Conservation (phyloP, 2,329 filamentous ascomycete species). For the Aspergillus sp. region DNA sequence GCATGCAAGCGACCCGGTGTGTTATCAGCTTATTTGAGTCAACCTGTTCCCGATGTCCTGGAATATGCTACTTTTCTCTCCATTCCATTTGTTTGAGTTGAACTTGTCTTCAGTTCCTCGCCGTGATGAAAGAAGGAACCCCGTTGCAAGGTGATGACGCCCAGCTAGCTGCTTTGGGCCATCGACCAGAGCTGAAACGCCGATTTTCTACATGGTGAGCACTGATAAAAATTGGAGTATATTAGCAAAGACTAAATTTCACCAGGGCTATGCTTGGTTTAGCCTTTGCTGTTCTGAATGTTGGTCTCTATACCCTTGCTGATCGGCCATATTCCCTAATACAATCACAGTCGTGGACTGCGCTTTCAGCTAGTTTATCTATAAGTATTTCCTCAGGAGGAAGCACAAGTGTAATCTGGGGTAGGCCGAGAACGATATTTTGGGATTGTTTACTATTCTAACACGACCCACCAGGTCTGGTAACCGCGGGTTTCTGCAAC, state of each 20-base stretch:
- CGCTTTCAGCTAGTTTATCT: constrained; percentile 57
- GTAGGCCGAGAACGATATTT: constrained; percentile 35
- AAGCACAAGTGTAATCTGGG: constrained; percentile 71
- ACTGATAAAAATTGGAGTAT: neutral
- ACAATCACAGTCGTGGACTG: constrained; percentile 55
- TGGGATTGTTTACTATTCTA: neutral
- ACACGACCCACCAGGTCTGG: constrained; percentile 38
- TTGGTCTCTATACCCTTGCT: constrained; percentile 19
- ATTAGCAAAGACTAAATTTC: neutral
- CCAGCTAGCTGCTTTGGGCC: constrained; percentile 56
- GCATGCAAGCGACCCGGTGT: too few relatives aligned
- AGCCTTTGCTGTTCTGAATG: constrained; percentile 63
- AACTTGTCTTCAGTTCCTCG: too few relatives aligned
- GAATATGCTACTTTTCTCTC: too few relatives aligned
- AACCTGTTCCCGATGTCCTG: too few relatives aligned
- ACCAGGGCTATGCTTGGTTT: constrained; percentile 59
- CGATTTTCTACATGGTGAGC: constrained; percentile 55
- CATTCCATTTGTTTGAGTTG: too few relatives aligned
- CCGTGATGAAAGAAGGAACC: too few relatives aligned
- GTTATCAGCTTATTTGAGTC: too few relatives aligned
- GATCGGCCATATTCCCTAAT: neutral
- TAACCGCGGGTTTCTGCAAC: constrained; percentile 67
- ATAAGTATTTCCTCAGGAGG: constrained; percentile 70
- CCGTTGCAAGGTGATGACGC: constrained; percentile 43
- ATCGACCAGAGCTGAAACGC: constrained; percentile 58